Evolutionary conservation across 2,329 filamentous ascomycete genomes (phyloP).

Genomic region (Pseudogymnoascus sp.): DNA sequence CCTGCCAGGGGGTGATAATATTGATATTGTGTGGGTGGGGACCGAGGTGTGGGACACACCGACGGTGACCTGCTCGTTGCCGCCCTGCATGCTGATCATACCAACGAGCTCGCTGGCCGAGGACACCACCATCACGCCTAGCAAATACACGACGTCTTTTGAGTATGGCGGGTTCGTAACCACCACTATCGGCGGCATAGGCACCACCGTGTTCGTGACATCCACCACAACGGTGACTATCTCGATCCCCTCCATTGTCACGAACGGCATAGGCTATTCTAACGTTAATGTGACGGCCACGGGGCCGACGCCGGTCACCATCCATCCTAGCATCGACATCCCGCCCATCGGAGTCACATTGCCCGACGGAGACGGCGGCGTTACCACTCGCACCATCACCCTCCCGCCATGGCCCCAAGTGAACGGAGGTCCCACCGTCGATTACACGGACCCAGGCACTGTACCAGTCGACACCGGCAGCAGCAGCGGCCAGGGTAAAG

Average conservation of each 20-base stretch:
- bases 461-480: conserved; percentile 6
- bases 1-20: conserved; percentile 17
- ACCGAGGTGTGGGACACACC: conserved; percentile 13
- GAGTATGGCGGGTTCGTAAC: conserved; percentile 13
- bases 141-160: conserved; percentile 18
- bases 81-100: conserved; percentile 21
- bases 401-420: conserved; percentile 21
- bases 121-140: conserved; percentile 16
- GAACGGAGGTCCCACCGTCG: conserved; percentile 2
- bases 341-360: conserved; percentile 14
- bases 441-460: conserved; percentile 8
- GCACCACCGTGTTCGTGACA: not conserved
- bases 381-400: conserved; percentile 15
- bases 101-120: conserved; percentile 17
- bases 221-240: not conserved
- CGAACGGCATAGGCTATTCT: not conserved
- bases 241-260: not conserved
- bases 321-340: conserved; percentile 16
- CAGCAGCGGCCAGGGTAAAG: not conserved
- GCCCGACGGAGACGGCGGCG: conserved; percentile 16
- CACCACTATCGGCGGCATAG: not conserved
- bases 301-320: conserved; percentile 2
- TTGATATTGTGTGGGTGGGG: conserved; percentile 21
- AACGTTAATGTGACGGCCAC: not conserved
- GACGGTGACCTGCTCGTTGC: conserved; percentile 14